Evolutionary conservation across 306 rosid species (phyloP).

Genomic region (Herpetospermum pedunculosum): DNA sequence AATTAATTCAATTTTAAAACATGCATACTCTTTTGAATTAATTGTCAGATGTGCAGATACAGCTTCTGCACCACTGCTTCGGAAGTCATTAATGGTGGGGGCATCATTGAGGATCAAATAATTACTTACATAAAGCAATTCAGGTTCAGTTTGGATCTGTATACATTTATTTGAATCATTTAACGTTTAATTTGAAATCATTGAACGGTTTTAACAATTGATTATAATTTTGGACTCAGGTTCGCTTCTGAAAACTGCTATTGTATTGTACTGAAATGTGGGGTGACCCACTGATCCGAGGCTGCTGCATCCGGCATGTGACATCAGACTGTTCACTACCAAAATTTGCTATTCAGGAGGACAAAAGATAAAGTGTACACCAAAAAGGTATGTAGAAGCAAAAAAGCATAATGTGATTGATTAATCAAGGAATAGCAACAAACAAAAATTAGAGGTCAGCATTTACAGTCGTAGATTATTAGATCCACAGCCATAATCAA

Average conservation of each 20-base stretch:
- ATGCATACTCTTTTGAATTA: not conserved
- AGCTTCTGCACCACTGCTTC: conserved; percentile 7
- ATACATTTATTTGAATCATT: not conserved
- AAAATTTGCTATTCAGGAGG: conserved; percentile 4
- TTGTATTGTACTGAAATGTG: conserved; percentile 3
- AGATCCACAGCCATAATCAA: conserved; percentile 32
- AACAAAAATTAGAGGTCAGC: conserved; percentile 49
- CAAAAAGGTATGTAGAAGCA: conserved; percentile 2
- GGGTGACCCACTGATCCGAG: conserved; percentile 11
- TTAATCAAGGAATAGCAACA: conserved; percentile 14
- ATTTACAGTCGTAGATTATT: conserved; percentile 51
- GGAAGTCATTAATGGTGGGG: conserved; percentile 8
- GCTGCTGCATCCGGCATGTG: conserved; percentile 13
- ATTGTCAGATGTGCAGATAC: conserved; percentile 10
- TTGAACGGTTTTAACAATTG: not conserved
- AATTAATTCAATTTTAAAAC: not conserved
- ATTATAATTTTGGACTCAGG: not conserved
- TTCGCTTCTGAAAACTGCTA: not conserved
- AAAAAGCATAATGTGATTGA: not conserved
- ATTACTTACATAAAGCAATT: not conserved
- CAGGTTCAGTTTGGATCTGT: not conserved
- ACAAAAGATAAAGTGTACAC: not conserved
- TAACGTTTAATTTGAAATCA: not conserved
- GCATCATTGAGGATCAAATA: not conserved
- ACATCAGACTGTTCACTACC: not conserved